These are phyloP conservation scores for Scytalidium sp. DNA, from an alignment of 2,329 filamentous ascomycete species.

Conservation along the genomic window DNA sequence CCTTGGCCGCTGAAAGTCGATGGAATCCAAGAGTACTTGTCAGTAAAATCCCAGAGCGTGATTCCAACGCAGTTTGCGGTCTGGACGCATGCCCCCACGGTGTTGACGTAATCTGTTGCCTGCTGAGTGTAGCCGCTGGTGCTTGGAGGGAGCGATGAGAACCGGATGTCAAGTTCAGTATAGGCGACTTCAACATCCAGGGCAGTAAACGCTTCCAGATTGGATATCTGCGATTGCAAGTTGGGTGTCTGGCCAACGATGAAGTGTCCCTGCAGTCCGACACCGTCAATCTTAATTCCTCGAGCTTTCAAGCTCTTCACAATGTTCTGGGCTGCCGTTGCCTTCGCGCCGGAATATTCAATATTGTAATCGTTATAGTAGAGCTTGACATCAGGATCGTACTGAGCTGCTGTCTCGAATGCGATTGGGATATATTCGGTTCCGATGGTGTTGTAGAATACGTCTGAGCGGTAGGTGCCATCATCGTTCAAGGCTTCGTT, in stretches of 20 bases:
- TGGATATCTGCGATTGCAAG: slow-evolving; percentile 39
- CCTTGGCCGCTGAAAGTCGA: slow-evolving; percentile 37
- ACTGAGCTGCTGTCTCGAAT: slow-evolving; percentile 21
- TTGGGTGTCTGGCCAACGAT: slow-evolving; percentile 51
- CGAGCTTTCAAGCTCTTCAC: slow-evolving; percentile 43
- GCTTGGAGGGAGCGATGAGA: slow-evolving; percentile 41
- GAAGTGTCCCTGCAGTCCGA: slow-evolving; percentile 61
- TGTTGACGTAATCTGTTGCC: slow-evolving; percentile 41
- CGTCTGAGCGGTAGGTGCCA: slow-evolving; percentile 47
- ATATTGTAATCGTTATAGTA: slow-evolving; percentile 56
- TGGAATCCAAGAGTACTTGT: slow-evolving; percentile 38
- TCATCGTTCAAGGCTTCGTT: slow-evolving; percentile 63
- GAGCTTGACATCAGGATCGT: slow-evolving; percentile 23
- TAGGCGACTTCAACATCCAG: slow-evolving; percentile 56
- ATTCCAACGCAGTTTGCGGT: slow-evolving; percentile 21
- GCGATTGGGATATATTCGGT: slow-evolving; percentile 45
- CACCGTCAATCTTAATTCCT: slow-evolving; percentile 57
- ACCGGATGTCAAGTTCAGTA: slow-evolving; percentile 61
- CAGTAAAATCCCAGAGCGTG: slow-evolving; percentile 28
- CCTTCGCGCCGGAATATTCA: slow-evolving; percentile 49
- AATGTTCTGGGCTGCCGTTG: slow-evolving; percentile 37
- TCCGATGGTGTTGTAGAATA: slow-evolving; percentile 53
- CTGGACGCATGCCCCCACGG: slow-evolving; percentile 20
- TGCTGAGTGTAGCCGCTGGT: slow-evolving; percentile 40
- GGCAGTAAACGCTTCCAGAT: slow-evolving; percentile 48